A percentile compares a stretch with the other conserved stretches of the same genome.
These are phyloP conservation scores for Cephalotrichum gorgonifer DNA, from an alignment of 2,329 filamentous ascomycete species.

Conservation along the genomic window DNA sequence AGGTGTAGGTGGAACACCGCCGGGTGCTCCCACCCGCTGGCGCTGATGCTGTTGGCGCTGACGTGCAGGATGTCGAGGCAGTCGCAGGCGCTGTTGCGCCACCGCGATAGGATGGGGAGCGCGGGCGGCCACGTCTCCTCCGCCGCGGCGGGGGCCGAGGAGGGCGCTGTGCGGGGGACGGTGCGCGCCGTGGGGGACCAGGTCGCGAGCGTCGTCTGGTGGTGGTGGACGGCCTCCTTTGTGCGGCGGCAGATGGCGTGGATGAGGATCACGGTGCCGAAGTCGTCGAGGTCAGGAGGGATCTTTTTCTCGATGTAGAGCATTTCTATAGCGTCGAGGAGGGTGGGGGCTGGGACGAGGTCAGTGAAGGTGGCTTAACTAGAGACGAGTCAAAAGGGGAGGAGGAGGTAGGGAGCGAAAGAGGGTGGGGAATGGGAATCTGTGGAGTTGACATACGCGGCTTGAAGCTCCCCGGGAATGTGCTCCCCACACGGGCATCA, in stretches of 20 bases:
- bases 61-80: constrained; percentile 47
- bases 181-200: constrained; percentile 12
- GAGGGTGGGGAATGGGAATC: neutral
- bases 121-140: constrained; percentile 10
- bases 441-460: neutral
- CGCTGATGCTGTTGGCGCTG: constrained; percentile 41
- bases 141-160: neutral
- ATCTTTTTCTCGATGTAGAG: constrained; percentile 23
- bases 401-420: too few species aligned
- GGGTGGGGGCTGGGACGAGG: constrained; percentile 7
- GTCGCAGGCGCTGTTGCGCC: constrained; percentile 34
- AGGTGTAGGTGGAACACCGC: constrained; percentile 45
- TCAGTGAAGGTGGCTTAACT: too few species aligned
- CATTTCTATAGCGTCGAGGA: constrained; percentile 17
- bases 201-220: constrained; percentile 16
- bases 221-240: constrained; percentile 18
- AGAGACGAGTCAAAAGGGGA: too few species aligned
- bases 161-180: constrained; percentile 1
- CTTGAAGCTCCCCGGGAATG: neutral
- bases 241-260: constrained; percentile 21
- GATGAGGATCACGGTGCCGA: constrained; percentile 21
- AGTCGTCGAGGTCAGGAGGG: constrained; percentile 19
- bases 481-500: neutral
- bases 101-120: constrained; percentile 12
- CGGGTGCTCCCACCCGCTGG: constrained; percentile 39